A percentile compares a stretch with the other conserved stretches of the same genome.
Evolutionary conservation across 1,284 basidiomycete species (phyloP).

Genomic region (Rhodotorula sp.): DNA sequence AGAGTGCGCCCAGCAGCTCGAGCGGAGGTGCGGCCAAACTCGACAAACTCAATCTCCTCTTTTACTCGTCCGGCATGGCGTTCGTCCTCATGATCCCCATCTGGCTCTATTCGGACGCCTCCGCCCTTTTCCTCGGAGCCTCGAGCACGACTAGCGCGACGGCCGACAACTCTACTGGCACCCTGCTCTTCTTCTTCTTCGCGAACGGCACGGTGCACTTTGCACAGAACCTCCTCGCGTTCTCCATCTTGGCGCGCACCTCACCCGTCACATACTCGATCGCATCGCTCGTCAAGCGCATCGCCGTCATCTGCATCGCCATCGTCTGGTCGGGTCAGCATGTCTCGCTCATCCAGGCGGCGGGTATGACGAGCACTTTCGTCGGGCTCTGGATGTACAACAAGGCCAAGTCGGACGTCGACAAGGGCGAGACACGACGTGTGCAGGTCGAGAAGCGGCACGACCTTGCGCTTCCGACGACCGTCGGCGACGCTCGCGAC

Average conservation of each 20-base stretch:
- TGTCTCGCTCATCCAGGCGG: conserved; percentile 78
- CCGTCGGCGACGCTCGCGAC: conserved; percentile 45
- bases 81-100: conserved; percentile 93
- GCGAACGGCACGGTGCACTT: conserved; percentile 96
- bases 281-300: conserved; percentile 94
- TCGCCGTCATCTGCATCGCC: conserved; percentile 96
- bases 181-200: conserved; percentile 67
- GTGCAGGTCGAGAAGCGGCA: conserved; percentile 76
- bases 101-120: conserved; percentile 84
- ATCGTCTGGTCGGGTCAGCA: conserved; percentile 94
- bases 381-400: conserved; percentile 95
- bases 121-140: conserved; percentile 59
- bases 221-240: conserved; percentile 94
- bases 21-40: conserved; percentile 59
- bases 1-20: not conserved
- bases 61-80: conserved; percentile 92
- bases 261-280: conserved; percentile 99
- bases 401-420: conserved; percentile 87
- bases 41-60: conserved; percentile 94
- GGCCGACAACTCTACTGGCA: conserved; percentile 18
- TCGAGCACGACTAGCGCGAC: conserved; percentile 12
- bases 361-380: conserved; percentile 87
- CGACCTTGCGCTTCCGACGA: conserved; percentile 70
- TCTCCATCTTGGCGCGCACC: conserved; percentile 89
- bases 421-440: conserved; percentile 84